Evolutionary conservation across 345 rosid species (phyloP).

Genomic region (Xanthoceras sorbifolium): DNA sequence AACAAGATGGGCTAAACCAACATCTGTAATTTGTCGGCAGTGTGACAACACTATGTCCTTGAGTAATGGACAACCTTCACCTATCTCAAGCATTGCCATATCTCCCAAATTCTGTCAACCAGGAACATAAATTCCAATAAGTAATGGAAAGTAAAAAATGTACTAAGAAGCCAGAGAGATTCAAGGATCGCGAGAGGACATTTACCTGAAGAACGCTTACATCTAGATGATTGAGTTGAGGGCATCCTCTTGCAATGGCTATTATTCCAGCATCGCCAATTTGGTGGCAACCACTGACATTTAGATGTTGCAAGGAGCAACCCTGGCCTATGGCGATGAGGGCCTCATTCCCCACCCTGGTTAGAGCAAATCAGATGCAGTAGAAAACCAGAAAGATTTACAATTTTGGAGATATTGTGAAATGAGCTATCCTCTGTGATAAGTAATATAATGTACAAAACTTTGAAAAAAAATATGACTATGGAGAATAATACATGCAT

Average conservation of each 20-base stretch:
- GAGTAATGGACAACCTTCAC: constrained; percentile 79
- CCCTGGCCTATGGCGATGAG: constrained; percentile 75
- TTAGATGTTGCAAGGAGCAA: constrained; percentile 70
- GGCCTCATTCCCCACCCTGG: constrained; percentile 83
- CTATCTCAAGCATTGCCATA: constrained; percentile 71
- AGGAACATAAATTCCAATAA: not conserved
- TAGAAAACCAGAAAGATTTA: not conserved
- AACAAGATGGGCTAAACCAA: constrained; percentile 75
- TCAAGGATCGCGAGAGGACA: not conserved
- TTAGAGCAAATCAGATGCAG: not conserved
- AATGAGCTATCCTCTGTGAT: too few species aligned
- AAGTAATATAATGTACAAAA: too few species aligned
- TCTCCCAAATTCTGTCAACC: constrained; percentile 69
- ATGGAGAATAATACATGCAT: not conserved
- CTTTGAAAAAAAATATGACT: not conserved
- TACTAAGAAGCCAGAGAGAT: not conserved
- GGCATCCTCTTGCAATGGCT: constrained; percentile 88
- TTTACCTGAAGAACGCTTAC: constrained; percentile 85
- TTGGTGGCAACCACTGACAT: constrained; percentile 85
- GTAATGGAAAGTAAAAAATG: not conserved
- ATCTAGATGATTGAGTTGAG: constrained; percentile 72
- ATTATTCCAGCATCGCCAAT: constrained; percentile 79
- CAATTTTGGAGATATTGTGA: not conserved
- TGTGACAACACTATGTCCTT: constrained; percentile 85
- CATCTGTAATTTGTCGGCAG: constrained; percentile 71